Base-by-base conservation (phyloP, 176 grass and related monocot species). In the Carex littledalei region DNA sequence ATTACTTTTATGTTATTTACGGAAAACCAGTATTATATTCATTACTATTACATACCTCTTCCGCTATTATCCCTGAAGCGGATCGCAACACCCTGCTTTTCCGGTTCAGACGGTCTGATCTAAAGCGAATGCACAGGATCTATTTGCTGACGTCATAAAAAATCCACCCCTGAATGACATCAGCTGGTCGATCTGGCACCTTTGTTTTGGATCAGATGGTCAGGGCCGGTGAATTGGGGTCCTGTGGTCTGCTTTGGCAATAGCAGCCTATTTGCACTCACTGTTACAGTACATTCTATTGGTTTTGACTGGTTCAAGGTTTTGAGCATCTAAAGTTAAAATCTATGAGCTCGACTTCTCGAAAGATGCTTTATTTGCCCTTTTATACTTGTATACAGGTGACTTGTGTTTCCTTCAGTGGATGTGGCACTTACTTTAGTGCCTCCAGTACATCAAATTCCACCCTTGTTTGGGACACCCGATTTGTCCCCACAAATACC, bases 371-470 rank as follows among this genome's bases (percentile, higher is more conserved):
- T 76, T 85, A 45, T 24, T 78, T 71, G 24, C 21, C 52, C 12
- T 74, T 35, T 59, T 59, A 61, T 57, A 70, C 58, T 89, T 55
- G 69, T 67, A 29, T 54, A 84, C 86, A 98, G 95, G 95, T 94
- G 61, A 98, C 91, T 61, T 98, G 89, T 80, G 95, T 93, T 86
- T 93, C 92, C 81, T 98, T 95, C 86, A 98, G 93, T 82, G 91
- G 87, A 76, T 95, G 95, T 52, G 91, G 93, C 73, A 95, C 91
- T 82, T 98, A 95, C 91, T 95, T 98, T 89, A 85, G 84, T 81
- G 93, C 93, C 84, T 93, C 91, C 81, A 90, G 91, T 78, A 93
- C 93, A 80, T 92, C 95, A 87, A 98, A 98, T 87, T 90, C 86
- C 63, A 93, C 93, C 39, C 74, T 98, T 81, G 93, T 94, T 78